Evolutionary conservation across 1,284 basidiomycete species (phyloP).

Genomic region (Apiotrichum mycotoxinovorans): DNA sequence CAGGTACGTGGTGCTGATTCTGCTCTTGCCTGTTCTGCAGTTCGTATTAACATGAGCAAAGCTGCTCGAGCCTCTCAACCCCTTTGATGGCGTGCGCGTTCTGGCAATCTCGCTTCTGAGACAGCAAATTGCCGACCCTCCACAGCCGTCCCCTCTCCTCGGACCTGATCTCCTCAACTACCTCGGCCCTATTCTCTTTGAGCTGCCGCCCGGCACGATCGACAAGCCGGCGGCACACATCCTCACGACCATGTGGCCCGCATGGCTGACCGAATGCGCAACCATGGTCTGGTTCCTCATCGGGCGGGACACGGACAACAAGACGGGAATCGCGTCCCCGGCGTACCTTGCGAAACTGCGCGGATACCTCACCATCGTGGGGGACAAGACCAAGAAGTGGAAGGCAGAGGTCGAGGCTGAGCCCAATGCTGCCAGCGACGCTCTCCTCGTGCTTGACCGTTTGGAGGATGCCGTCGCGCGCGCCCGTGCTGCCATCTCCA

Average conservation of each 20-base stretch:
- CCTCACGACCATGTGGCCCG: conserved; percentile 23
- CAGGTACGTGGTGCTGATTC: conserved; percentile 18
- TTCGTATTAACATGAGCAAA: conserved; percentile 4
- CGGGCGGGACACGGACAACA: conserved; percentile 13
- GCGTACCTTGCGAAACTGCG: conserved; percentile 28
- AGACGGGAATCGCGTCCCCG: conserved; percentile 25
- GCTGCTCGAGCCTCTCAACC: conserved; percentile 40
- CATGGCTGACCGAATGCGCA: conserved; percentile 32
- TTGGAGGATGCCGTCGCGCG: conserved; percentile 12
- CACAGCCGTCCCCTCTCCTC: conserved; percentile 11
- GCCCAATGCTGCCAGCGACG: not conserved
- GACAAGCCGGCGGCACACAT: conserved; percentile 16
- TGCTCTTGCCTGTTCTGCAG: not conserved
- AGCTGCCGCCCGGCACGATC: conserved; percentile 17
- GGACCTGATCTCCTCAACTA: conserved; percentile 13
- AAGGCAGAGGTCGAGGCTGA: not conserved
- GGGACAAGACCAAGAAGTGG: conserved; percentile 10
- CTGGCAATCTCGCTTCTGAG: conserved; percentile 32
- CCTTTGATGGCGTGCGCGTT: conserved; percentile 38
- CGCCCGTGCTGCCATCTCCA: conserved; percentile 1
- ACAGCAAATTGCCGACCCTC: conserved; percentile 22
- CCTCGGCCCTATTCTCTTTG: conserved; percentile 24
- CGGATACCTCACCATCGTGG: conserved; percentile 2
- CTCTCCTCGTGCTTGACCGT: conserved; percentile 12
- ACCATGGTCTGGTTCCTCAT: conserved; percentile 21